Conservation (phyloP, 495 filamentous ascomycete species). For the Penicillium turbatum region DNA sequence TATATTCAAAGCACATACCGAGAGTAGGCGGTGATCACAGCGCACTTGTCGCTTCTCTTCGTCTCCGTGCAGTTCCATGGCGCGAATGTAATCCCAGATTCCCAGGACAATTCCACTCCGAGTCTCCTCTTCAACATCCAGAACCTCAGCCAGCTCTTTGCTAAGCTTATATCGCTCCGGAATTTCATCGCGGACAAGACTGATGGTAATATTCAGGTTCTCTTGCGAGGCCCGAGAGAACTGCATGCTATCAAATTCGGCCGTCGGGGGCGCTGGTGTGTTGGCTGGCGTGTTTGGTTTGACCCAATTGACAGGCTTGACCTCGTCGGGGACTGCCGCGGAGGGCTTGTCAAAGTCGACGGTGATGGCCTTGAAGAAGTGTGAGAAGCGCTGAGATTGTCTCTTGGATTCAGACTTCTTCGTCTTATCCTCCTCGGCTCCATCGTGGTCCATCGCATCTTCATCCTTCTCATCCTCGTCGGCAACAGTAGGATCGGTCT, state of each 20-base stretch:
- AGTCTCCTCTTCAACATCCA: constrained; percentile 84
- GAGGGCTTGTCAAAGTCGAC: constrained; percentile 74
- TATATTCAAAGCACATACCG: constrained; percentile 47
- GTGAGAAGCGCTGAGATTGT: constrained; percentile 65
- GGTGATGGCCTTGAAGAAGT: constrained; percentile 91
- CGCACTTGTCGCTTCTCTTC: constrained; percentile 88
- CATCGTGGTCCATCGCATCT: constrained; percentile 61
- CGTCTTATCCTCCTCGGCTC: constrained; percentile 24
- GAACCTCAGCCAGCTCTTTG: constrained; percentile 72
- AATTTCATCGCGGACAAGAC: constrained; percentile 76
- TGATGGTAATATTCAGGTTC: constrained; percentile 87
- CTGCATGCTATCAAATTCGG: constrained; percentile 86
- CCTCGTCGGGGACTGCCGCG: constrained; percentile 46
- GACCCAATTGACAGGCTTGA: constrained; percentile 67
- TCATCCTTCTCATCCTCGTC: constrained; percentile 59
- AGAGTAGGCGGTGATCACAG: constrained; percentile 76
- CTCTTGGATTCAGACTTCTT: constrained; percentile 44
- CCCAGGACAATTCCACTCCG: constrained; percentile 80
- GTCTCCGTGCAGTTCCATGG: constrained; percentile 82
- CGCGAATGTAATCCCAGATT: constrained; percentile 91
- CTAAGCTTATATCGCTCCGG: constrained; percentile 80
- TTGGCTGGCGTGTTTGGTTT: constrained; percentile 58
- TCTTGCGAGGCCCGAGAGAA: constrained; percentile 91
- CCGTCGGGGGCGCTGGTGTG: constrained; percentile 41
- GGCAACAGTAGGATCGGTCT: constrained; percentile 43